Evolutionary conservation across 2,329 filamentous ascomycete species (phyloP).

Genomic region (Aspergillus niger): DNA sequence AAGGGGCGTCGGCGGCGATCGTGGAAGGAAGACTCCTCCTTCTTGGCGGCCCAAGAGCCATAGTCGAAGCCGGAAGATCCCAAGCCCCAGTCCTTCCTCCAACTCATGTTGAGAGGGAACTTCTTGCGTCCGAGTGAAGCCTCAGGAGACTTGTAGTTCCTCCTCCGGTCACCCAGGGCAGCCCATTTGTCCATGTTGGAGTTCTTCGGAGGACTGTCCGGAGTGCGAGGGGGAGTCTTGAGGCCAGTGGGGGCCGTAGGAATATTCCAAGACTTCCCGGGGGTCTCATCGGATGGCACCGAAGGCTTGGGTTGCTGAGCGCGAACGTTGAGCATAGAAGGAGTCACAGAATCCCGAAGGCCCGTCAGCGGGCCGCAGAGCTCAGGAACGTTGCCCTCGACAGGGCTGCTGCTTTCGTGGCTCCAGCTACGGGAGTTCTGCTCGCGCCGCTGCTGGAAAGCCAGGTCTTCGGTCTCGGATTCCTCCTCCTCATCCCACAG

Average conservation of each 20-base stretch:
- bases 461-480: conserved; percentile 62
- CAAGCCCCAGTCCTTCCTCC: conserved; percentile 47
- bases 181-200: conserved; percentile 78
- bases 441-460: conserved; percentile 59
- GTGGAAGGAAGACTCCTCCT: conserved; percentile 30
- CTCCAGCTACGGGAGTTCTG: conserved; percentile 78
- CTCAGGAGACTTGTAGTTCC: conserved; percentile 62
- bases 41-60: conserved; percentile 34
- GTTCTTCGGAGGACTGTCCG: conserved; percentile 62
- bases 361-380: conserved; percentile 53
- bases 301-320: conserved; percentile 33
- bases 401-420: conserved; percentile 64
- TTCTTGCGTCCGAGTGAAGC: conserved; percentile 55
- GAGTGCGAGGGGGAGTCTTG: conserved; percentile 44
- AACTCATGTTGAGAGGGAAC: conserved; percentile 43
- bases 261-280: conserved; percentile 56
- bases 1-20: conserved; percentile 43
- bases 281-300: conserved; percentile 20
- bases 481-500: conserved; percentile 91
- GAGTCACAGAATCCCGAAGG: conserved; percentile 57
- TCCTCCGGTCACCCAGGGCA: conserved; percentile 78
- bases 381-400: conserved; percentile 30
- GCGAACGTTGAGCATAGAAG: conserved; percentile 53
- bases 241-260: conserved; percentile 60
- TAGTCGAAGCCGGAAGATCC: conserved; percentile 43